Evolutionary conservation across 805 yeast genomes (phyloP).

Genomic region (Kodamaea hsintzibuensis): DNA sequence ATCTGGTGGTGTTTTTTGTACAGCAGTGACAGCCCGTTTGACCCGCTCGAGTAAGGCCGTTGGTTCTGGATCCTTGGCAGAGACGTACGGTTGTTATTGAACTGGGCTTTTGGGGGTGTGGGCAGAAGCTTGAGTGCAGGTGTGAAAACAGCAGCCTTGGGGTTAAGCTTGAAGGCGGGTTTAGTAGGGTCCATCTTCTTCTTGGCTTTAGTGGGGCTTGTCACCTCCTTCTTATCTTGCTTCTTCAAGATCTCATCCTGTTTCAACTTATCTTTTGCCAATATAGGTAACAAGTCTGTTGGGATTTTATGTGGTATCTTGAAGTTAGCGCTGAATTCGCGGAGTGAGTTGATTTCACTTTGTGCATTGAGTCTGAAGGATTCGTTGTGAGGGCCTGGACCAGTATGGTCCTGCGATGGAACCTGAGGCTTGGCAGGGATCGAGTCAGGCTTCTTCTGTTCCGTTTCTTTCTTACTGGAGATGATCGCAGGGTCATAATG

Average conservation of each 20-base stretch:
- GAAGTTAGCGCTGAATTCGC: conserved; percentile 78
- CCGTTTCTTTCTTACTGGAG: conserved; percentile 33
- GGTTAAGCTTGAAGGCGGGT: conserved; percentile 68
- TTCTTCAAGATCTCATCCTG: conserved; percentile 59
- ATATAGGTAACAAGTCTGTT: conserved; percentile 64
- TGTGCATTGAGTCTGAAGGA: conserved; percentile 50
- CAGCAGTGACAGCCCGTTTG: conserved; percentile 16
- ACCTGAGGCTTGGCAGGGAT: conserved; percentile 33
- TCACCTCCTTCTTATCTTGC: conserved; percentile 20
- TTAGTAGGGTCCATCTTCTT: conserved; percentile 58
- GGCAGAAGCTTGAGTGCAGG: conserved; percentile 42
- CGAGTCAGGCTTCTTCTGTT: conserved; percentile 27
- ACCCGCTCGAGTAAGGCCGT: conserved; percentile 25
- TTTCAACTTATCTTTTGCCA: conserved; percentile 65
- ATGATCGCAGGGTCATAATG: conserved; percentile 66
- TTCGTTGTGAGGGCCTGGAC: conserved; percentile 27
- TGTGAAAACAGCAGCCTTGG: conserved; percentile 65
- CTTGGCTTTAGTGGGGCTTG: conserved; percentile 21
- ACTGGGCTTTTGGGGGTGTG: conserved; percentile 25
- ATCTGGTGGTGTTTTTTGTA: conserved; percentile 38
- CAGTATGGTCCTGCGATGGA: not conserved
- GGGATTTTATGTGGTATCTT: conserved; percentile 67
- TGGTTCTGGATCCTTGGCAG: conserved; percentile 36
- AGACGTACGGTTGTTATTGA: conserved; percentile 28
- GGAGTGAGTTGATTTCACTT: conserved; percentile 67